Evolutionary conservation across 2,329 filamentous ascomycete species (phyloP).

Genomic region (Pseudogymnoascus sp.): DNA sequence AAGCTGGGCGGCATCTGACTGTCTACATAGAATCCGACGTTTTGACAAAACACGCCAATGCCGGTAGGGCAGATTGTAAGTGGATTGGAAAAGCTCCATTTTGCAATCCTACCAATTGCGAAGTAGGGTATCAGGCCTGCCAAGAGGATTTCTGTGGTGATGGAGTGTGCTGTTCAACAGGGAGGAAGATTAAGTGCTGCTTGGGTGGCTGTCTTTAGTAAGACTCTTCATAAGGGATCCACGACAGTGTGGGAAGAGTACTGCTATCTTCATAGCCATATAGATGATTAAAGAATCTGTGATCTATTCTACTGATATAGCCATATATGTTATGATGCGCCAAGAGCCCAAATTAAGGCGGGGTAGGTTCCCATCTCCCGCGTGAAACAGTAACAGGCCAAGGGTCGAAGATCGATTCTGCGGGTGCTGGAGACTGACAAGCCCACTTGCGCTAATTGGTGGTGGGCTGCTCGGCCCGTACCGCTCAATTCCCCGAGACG

Average conservation of each 20-base stretch:
- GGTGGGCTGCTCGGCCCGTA: neutral
- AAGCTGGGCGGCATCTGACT: neutral
- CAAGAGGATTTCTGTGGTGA: neutral
- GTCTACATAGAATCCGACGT: neutral
- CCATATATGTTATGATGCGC: neutral
- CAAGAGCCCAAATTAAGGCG: neutral
- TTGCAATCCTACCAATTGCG: neutral
- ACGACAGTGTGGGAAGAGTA: conserved; percentile 25
- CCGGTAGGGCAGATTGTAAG: neutral
- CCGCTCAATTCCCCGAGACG: neutral
- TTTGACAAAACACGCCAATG: neutral
- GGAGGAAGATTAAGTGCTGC: neutral
- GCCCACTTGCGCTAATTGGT: neutral
- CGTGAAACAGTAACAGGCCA: neutral
- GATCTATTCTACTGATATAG: neutral
- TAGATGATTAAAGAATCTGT: neutral
- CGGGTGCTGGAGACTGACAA: neutral
- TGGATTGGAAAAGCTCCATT: neutral
- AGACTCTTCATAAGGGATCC: neutral
- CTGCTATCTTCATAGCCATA: no score
- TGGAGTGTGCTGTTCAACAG: neutral
- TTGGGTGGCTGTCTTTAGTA: neutral
- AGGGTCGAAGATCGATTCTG: neutral
- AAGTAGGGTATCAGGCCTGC: neutral
- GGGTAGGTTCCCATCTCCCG: neutral